Evolutionary conservation across 1,284 basidiomycete species (phyloP).

Genomic region (Heterobasidion occidentale): DNA sequence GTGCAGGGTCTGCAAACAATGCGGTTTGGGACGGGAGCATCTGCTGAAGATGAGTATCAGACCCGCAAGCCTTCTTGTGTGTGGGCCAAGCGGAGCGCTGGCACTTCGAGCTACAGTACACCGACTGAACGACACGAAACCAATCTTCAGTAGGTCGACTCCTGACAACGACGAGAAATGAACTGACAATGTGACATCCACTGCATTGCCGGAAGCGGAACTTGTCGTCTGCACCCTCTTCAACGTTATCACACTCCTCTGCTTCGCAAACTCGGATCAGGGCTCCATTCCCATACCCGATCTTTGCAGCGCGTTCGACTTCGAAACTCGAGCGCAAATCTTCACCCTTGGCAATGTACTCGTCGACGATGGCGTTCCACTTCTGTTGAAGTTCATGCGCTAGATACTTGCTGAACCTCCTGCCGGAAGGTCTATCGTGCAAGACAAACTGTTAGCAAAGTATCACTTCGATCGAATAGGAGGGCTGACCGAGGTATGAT

Average conservation of each 20-base stretch:
- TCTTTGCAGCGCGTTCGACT: background rate
- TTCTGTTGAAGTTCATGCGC: background rate
- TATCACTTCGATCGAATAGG: background rate
- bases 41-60: background rate
- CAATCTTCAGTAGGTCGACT: background rate
- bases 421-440: background rate
- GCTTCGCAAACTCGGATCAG: no score
- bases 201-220: background rate
- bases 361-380: background rate
- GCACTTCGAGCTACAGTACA: background rate
- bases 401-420: background rate
- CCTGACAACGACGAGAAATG: background rate
- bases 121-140: background rate
- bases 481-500: background rate
- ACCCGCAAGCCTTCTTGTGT: background rate
- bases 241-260: background rate
- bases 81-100: background rate
- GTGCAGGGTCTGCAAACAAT: no score
- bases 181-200: background rate
- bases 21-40: background rate
- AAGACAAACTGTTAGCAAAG: background rate
- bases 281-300: background rate
- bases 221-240: background rate
- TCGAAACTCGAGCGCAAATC: background rate
- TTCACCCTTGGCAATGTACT: background rate